Evolutionary conservation across 1,284 basidiomycete genomes (phyloP), one percentile per base, ranked within the genome.

Genomic region (Tilletia walkeri): DNA sequence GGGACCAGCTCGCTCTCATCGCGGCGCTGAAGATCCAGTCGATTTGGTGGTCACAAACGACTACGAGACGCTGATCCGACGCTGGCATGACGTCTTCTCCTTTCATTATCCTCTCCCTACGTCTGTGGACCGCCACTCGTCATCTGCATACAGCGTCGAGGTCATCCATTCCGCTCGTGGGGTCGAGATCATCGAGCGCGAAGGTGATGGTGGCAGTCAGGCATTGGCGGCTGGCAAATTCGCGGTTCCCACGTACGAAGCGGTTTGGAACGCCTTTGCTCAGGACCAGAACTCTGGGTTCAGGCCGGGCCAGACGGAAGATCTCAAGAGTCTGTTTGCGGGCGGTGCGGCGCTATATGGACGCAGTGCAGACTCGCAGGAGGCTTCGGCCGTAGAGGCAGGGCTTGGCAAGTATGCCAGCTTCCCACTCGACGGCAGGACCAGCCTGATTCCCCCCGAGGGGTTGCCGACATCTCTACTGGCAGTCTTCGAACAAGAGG

Each of bases 21-120:
- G 41, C 14, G 65, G 47, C 24, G 30, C 7, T 4, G 10, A 18
- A 24, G 41, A 49, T 4, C n/a, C 53, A 7, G 53, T 9, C 9
- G 24, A 24, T 2, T 4, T 14, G 20, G 45, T 47, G 38, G 65
- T 49, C 39, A 66, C 87, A 56, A 91, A 92, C 75, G 88, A 91
- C 83, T 94, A 93, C 77, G 86, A 87, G 70, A 87, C 89, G 30
- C 89, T 98, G 24, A 88, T 96, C 20, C 90, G 94, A 80, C 89
- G 90, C 50, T 99, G 95, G 95, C 95, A 89, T 84, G 88, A 89
- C 66, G 90, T 95, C 18, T 98, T 95, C 80, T 93, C 96, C 85
- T 88, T 86, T 53, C 88, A 95, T 83, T 92, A 92, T 82, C 91
- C 84, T 84, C 12, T 80, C 84, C 2, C 77, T 80, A 34, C 84